Evolutionary conservation across 371 early-diverging fungal genomes (phyloP), one percentile per base, ranked within the genome.

Genomic region (Entomophthora muscae): DNA sequence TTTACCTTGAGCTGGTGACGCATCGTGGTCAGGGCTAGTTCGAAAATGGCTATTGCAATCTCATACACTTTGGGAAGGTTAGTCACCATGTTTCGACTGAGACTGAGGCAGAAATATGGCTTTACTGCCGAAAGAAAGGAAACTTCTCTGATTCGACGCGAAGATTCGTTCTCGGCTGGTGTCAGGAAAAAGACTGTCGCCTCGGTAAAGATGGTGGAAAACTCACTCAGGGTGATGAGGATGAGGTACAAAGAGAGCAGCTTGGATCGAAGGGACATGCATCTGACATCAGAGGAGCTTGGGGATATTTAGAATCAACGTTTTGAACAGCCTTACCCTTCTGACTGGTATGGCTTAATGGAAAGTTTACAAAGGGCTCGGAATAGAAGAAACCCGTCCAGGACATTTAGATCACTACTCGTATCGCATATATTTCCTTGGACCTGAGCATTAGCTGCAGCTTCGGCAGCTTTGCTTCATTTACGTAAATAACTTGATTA

Each of bases 321-420:
- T 27, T n/a, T 30, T 31, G 21, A 27, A 22, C 3, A 29, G 27
- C 53, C 2, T 64, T 64, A 64, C 65, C 65, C 32, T 57, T 63
- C 66, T 26, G 60, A 13, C 1, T 66, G 52, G 17, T 62, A 31
- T 0, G 73, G 63, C 28, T 88, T 83, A 82, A 92, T 91, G 23
- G 89, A 88, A 22, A 95, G 78, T 67, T 90, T 90, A 75, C 94
- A 93, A 26, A 97, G 77, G 0, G 95, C 90, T 13, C 95, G 84
- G 70, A 97, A 85, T 0, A 93, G 85, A 22, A 91, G 73, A 42
- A 88, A 91, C 1, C 89, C 89, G 71, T 97, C 95, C 61, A 61
- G 56, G 32, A 64, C 64, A 24, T 63, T 61, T n/a, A 66, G 51
- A 53, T 68, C 64, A 64, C 53, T 58, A 21, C 26, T 57, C 1